A percentile compares a stretch with the other conserved stretches of the same genome.
Conservation (phyloP, 23 red algal genomes). For the Gracilaria domingensis region DNA sequence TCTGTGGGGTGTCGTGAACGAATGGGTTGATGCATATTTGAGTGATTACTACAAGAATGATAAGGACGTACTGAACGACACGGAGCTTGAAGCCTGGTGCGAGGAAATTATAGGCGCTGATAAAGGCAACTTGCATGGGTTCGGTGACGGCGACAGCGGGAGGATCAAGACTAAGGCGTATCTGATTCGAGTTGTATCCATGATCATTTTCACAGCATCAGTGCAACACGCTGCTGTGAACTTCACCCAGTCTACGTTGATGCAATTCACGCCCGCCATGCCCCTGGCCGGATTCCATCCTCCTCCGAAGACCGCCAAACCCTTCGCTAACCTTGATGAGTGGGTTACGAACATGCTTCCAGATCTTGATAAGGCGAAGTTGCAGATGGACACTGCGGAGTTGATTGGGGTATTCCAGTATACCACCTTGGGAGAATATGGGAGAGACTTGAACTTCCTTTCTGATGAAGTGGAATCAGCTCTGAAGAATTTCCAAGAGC, state of each 20-base stretch:
- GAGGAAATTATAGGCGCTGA: conserved; percentile 17
- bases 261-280: conserved; percentile 46
- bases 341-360: conserved; percentile 22
- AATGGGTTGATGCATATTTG: conserved; percentile 36
- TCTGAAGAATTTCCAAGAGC: not conserved
- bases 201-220: conserved; percentile 24
- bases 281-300: conserved; percentile 33
- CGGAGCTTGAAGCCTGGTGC: conserved; percentile 41
- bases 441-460: not conserved
- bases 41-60: conserved; percentile 40
- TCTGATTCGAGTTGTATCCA: conserved; percentile 21
- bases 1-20: conserved; percentile 35
- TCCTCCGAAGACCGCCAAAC: not conserved
- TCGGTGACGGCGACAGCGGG: conserved; percentile 6
- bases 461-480: conserved; percentile 7
- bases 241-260: conserved; percentile 22
- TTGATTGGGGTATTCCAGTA: conserved; percentile 30
- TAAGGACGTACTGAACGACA: conserved; percentile 22
- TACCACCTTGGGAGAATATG: conserved; percentile 23
- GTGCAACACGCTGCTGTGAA: conserved; percentile 63
- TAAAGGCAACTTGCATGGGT: not conserved
- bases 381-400: conserved; percentile 37
- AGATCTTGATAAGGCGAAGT: not conserved
- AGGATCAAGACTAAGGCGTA: conserved; percentile 13
- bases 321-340: not conserved